Conservation (phyloP, 208 protist species). For the Vickermania ingenoplastis region DNA sequence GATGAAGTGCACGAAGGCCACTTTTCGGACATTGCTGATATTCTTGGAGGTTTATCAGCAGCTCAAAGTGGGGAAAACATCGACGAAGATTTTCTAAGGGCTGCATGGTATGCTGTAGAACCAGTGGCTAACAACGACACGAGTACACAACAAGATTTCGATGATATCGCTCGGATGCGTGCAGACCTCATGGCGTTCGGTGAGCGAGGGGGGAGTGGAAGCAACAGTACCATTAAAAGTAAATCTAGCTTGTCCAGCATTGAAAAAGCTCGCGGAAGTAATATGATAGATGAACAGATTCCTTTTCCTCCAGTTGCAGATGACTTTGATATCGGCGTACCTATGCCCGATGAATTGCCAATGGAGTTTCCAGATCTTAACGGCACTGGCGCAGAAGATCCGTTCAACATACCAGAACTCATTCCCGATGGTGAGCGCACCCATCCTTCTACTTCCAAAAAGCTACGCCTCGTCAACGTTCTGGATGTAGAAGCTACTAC, state of each 20-base stretch:
- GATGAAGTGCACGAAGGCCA: conserved; percentile 48
- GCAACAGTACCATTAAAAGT: conserved; percentile 49
- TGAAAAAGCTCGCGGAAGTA: conserved; percentile 76
- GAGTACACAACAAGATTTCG: conserved; percentile 65
- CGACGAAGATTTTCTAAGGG: conserved; percentile 25
- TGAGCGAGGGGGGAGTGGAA: conserved; percentile 40
- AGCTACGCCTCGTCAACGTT: conserved; percentile 29
- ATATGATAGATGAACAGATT: conserved; percentile 13
- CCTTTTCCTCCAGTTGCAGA: conserved; percentile 41
- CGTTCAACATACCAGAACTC: conserved; percentile 18
- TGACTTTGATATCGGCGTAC: conserved; percentile 73
- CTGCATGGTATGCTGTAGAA: conserved; percentile 76
- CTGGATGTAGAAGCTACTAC: conserved; percentile 64
- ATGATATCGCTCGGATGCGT: conserved; percentile 74
- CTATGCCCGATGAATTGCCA: conserved; percentile 59
- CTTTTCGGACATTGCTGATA: conserved; percentile 74
- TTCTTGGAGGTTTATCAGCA: conserved; percentile 31
- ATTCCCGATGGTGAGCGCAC: conserved; percentile 1
- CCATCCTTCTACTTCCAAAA: conserved; percentile 10
- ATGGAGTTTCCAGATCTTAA: conserved; percentile 16
- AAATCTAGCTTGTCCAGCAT: conserved; percentile 75
- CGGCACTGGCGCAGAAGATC: conserved; percentile 7
- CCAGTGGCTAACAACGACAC: conserved; percentile 38
- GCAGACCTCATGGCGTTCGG: conserved; percentile 75
- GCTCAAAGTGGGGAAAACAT: neutral